Percentiles rank a stretch among this genome's conserved stretches.
Conservation (phyloP, 1,284 basidiomycete genomes). For the Marasmius sp. region DNA sequence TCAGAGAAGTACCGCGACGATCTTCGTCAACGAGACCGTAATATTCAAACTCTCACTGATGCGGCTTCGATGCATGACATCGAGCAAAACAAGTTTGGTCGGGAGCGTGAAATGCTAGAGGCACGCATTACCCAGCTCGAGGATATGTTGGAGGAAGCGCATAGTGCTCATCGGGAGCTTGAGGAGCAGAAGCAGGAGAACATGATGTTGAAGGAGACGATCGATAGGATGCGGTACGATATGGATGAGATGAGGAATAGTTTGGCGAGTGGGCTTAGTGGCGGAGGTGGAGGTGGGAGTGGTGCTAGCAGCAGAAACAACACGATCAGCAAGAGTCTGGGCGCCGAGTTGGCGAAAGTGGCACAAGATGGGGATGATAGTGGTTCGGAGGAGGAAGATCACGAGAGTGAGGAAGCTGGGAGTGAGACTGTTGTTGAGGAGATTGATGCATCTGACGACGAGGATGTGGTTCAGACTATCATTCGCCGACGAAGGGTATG, state of each 20-base stretch:
- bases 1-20: constrained; percentile 73
- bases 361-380: constrained; percentile 30
- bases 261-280: constrained; percentile 34
- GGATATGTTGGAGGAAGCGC: constrained; percentile 63
- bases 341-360: constrained; percentile 75
- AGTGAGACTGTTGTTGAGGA: constrained; percentile 34
- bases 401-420: constrained; percentile 38
- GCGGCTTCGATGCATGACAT: constrained; percentile 55
- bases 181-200: constrained; percentile 93
- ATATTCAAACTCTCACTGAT: constrained; percentile 66
- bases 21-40: constrained; percentile 71
- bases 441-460: constrained; percentile 60
- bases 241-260: constrained; percentile 82
- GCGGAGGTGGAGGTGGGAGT: constrained; percentile 35
- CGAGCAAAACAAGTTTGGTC: constrained; percentile 59
- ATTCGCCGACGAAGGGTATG: constrained; percentile 67
- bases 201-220: constrained; percentile 86
- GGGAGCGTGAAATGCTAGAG: constrained; percentile 71
- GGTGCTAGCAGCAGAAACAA: constrained; percentile 49
- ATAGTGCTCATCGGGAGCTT: constrained; percentile 68
- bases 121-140: constrained; percentile 65
- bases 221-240: constrained; percentile 87
- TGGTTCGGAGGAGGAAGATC: constrained; percentile 36
- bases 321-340: constrained; percentile 73
- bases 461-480: constrained; percentile 79